phyloP scores from a whole-genome alignment of 768 basidiomycete genomes.

The Trametes punicea region DNA sequence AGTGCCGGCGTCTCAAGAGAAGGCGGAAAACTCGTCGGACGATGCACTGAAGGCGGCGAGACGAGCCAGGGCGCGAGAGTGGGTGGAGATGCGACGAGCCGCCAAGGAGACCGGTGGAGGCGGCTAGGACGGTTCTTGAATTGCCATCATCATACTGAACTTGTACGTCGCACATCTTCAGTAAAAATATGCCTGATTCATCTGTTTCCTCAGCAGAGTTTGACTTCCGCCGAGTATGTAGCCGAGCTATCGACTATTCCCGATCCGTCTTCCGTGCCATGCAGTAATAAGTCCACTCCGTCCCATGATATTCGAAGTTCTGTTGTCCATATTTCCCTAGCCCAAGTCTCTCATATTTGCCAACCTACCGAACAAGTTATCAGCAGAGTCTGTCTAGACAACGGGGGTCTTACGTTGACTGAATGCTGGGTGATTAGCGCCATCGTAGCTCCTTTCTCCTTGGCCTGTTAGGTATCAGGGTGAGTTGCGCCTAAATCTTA shows the following conservation, averaged over 20 bases:
- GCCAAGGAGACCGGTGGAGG: background rate
- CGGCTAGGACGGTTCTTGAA: background rate
- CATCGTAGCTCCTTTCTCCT: background rate
- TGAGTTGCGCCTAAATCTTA: background rate
- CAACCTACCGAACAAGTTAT: background rate
- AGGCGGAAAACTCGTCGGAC: constrained; percentile 3
- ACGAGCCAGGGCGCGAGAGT: constrained; percentile 54
- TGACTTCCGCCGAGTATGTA: background rate
- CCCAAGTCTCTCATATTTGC: background rate
- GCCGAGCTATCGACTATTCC: background rate
- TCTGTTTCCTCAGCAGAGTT: background rate
- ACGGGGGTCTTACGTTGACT: background rate
- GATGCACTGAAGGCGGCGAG: constrained; percentile 43
- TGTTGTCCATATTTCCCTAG: background rate
- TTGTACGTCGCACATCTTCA: background rate
- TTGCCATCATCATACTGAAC: no score
- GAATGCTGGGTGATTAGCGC: constrained; percentile 8
- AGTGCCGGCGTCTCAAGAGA: background rate
- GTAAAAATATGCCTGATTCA: background rate
- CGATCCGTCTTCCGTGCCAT: background rate
- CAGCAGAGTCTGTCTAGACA: background rate
- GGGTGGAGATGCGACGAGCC: constrained; percentile 50
- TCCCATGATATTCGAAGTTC: background rate
- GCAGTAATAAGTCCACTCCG: background rate
- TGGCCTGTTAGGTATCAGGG: constrained; percentile 4